Evolutionary conservation across 495 filamentous ascomycete genomes (phyloP).

Genomic region (Xylaria venustula): DNA sequence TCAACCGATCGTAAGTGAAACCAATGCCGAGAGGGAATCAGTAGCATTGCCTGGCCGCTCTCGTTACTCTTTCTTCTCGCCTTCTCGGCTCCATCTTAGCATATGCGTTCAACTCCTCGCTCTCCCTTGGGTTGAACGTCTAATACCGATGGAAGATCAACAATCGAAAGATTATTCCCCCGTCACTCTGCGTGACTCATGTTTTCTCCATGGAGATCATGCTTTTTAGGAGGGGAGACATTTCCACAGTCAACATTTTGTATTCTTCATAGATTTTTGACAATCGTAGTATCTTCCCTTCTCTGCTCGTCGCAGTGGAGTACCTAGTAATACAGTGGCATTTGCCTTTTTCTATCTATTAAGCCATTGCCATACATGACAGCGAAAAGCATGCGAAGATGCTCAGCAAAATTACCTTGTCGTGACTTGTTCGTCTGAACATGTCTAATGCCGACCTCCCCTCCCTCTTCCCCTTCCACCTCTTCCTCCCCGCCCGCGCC

Average conservation of each 20-base stretch:
- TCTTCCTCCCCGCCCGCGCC: slow-evolving; percentile 36
- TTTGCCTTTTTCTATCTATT: background rate
- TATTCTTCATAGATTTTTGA: background rate
- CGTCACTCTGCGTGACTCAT: slow-evolving; percentile 50
- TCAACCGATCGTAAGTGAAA: background rate
- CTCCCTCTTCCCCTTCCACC: slow-evolving; percentile 25
- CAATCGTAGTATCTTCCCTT: no score
- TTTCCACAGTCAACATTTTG: no score
- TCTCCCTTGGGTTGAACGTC: slow-evolving; percentile 65
- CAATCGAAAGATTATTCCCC: slow-evolving; percentile 26
- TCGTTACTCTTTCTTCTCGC: background rate
- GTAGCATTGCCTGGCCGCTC: background rate
- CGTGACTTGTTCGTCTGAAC: background rate
- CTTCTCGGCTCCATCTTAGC: slow-evolving; percentile 54
- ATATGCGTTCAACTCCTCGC: slow-evolving; percentile 62
- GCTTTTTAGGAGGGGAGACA: slow-evolving; percentile 51
- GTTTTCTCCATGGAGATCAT: slow-evolving; percentile 32
- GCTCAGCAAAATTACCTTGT: background rate
- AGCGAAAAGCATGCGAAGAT: background rate
- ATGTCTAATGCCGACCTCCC: no score
- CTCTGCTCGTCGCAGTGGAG: no score
- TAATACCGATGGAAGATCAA: slow-evolving; percentile 76
- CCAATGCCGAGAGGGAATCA: slow-evolving; percentile 2
- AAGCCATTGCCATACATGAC: background rate
- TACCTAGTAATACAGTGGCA: slow-evolving; percentile 8